Percentiles rank a stretch among this genome's conserved stretches.
phyloP scores from a whole-genome alignment of 2,329 filamentous ascomycete genomes.

The Penicillium sp. region DNA sequence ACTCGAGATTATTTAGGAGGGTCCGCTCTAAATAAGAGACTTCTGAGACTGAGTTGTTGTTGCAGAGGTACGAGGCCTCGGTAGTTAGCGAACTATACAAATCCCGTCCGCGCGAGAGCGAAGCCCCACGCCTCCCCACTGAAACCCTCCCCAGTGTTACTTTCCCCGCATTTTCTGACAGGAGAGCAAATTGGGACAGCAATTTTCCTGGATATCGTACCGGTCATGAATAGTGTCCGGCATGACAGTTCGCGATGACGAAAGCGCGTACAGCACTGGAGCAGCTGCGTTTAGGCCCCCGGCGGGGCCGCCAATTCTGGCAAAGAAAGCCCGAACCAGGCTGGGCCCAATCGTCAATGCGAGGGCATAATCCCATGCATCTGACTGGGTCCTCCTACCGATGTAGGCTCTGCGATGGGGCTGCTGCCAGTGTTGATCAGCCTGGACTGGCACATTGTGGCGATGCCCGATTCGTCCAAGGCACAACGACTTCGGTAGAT shows the following conservation, averaged over 20 bases:
- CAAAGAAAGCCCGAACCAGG: neutral
- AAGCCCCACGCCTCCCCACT: neutral
- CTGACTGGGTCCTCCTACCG: neutral
- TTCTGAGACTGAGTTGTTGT: no score
- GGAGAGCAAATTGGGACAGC: neutral
- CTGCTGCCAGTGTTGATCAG: neutral
- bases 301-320: neutral
- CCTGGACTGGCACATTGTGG: constrained; percentile 2
- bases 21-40: no score
- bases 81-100: constrained; percentile 4
- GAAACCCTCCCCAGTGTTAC: neutral
- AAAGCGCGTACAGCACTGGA: neutral
- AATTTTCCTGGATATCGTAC: neutral
- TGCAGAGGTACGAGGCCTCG: neutral
- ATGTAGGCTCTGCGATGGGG: constrained; percentile 3
- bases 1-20: no score
- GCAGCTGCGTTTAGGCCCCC: neutral
- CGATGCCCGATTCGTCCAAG: constrained; percentile 9
- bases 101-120: neutral
- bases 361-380: neutral
- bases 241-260: neutral
- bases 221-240: neutral
- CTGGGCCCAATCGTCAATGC: neutral
- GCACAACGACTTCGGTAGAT: neutral
- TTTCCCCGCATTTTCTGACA: constrained; percentile 1